phyloP scores from a whole-genome alignment of 1,284 basidiomycete species.

The Takashimella tepidaria region DNA sequence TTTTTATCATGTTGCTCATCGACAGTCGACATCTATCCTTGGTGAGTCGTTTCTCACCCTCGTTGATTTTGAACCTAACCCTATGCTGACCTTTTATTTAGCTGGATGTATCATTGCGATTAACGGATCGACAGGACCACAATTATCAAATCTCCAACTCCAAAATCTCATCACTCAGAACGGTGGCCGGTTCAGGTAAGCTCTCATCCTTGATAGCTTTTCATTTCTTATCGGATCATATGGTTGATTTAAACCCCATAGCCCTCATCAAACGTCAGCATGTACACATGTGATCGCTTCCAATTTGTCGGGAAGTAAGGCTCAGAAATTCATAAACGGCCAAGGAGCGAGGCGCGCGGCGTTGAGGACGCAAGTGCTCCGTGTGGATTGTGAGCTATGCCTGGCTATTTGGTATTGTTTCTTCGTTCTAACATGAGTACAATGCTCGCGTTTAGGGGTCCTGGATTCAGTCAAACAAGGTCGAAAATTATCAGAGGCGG shows the following conservation, averaged over 20 bases:
- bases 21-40: not conserved
- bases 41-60: not conserved
- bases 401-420: not conserved
- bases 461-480: conserved; percentile 41
- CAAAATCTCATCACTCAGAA: conserved; percentile 45
- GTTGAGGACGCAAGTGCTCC: conserved; percentile 37
- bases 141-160: conserved; percentile 45
- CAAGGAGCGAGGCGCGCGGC: conserved; percentile 32
- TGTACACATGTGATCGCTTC: conserved; percentile 46
- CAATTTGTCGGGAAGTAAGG: conserved; percentile 41
- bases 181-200: conserved; percentile 41
- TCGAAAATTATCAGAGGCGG: conserved; percentile 35
- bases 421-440: not conserved
- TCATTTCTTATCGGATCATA: too few relatives aligned
- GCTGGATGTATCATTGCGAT: conserved; percentile 44
- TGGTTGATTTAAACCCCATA: conserved; percentile 4
- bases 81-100: conserved; percentile 5
- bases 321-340: conserved; percentile 46
- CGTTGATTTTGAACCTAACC: too few relatives aligned
- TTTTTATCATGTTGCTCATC: too few relatives aligned
- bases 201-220: not conserved
- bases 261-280: conserved; percentile 31
- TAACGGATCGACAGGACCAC: conserved; percentile 46
- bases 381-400: conserved; percentile 40
- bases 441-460: conserved; percentile 35